Percentiles rank a stretch among this genome's conserved stretches.
These are phyloP conservation scores for Nidula microcarpa DNA, from an alignment of 768 basidiomycete genomes.

Conservation along the genomic window DNA sequence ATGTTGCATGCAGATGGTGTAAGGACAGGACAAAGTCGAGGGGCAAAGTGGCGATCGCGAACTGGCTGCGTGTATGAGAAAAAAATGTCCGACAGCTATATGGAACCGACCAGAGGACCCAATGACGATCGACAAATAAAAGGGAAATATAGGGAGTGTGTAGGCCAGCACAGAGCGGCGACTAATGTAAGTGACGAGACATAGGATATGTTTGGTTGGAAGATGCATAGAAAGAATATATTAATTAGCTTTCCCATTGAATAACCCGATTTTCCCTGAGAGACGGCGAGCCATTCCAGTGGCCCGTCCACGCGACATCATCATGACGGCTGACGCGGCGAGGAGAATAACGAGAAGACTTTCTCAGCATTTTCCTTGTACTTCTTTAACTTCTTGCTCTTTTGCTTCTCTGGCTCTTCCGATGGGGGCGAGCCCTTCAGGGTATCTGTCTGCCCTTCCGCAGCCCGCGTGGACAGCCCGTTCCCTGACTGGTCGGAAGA, in stretches of 20 bases:
- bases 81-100: neutral
- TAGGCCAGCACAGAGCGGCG: slow-evolving; percentile 15
- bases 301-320: neutral
- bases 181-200: slow-evolving; percentile 3
- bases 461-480: slow-evolving; percentile 35
- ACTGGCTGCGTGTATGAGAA: neutral
- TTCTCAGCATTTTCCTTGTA: slow-evolving; percentile 89
- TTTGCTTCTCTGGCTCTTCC: slow-evolving; percentile 55
- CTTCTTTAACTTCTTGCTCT: slow-evolving; percentile 77
- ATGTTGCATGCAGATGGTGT: neutral
- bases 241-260: neutral
- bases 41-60: slow-evolving; percentile 2
- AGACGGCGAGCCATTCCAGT: neutral
- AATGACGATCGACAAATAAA: too few species aligned
- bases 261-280: neutral
- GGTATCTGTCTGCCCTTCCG: slow-evolving; percentile 24
- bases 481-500: slow-evolving; percentile 71
- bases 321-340: slow-evolving; percentile 49
- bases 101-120: neutral
- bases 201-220: slow-evolving; percentile 1
- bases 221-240: slow-evolving; percentile 7
- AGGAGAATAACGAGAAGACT: slow-evolving; percentile 76
- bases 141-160: slow-evolving; percentile 16
- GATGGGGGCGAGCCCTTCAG: slow-evolving; percentile 17
- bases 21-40: slow-evolving; percentile 4